Base-by-base conservation (phyloP, 805 yeast genomes). In the Millerozyma acaciae region DNA sequence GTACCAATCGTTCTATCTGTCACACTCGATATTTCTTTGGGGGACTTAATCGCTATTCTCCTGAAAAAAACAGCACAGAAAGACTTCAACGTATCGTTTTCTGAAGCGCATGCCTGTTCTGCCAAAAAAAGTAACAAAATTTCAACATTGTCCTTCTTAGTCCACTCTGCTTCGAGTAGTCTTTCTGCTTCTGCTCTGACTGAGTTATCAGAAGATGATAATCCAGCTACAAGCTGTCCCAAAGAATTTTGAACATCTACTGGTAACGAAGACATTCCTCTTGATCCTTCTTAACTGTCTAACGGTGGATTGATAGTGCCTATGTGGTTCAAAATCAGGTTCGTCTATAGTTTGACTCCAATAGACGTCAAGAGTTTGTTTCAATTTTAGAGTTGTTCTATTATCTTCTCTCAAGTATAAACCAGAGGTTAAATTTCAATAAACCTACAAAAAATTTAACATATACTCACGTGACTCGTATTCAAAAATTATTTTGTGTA, bases 21-120 rank as follows among this genome's bases (percentile, higher is more conserved):
- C 28, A 84, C 80, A 16, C 76, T 70, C 23, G 70, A 74, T 40
- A 74, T 68, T 21, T 72, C 74, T 42, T 80, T 78, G 5, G 96
- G 95, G 4, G 87, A 75, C 49, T 80, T 79, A 37, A 82, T 73
- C 6, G 96, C 88, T 43, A 87, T 74, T 51, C 96, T 77, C 56
- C 98, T 75, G 57, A 93, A 86, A 38, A 93, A 62, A 18, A 93
- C 96, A 2, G 97, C 95, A 10, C 93, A 70, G 50, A 88, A 80
- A 0, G 90, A 76, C 38, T 76, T 67, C 5, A 73, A 58, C n/a
- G 73, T 66, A 42, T 73, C 72, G n/a, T 68, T 62, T 6, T 32
- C 34, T 8, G 89, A 85, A 21, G 48, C 51, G 3, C 80, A 70
- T 3, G 96, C 78, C 48, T 82, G 89, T 53, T 83, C 84, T 4